Percentiles rank a stretch among this genome's conserved stretches.
These are phyloP conservation scores for Solanum pennellii DNA, from an alignment of 257 asterid species.

Conservation along the genomic window DNA sequence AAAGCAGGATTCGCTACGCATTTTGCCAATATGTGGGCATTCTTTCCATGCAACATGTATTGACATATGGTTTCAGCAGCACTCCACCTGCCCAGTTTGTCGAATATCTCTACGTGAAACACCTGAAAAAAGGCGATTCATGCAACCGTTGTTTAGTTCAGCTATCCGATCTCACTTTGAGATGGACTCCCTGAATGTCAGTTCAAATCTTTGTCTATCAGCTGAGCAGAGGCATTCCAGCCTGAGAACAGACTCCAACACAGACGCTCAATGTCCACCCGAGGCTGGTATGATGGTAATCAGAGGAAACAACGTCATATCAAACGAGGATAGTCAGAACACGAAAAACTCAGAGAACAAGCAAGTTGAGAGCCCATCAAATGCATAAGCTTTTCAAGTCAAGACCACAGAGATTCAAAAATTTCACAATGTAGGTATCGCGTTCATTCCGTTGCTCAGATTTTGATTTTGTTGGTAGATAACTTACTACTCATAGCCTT, in stretches of 20 bases:
- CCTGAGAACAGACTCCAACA: conserved; percentile 12
- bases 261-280: conserved; percentile 4
- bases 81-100: conserved; percentile 79
- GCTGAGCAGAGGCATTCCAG: conserved; percentile 17
- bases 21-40: conserved; percentile 73
- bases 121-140: conserved; percentile 41
- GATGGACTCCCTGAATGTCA: conserved; percentile 17
- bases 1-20: conserved; percentile 47
- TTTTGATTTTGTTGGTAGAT: background rate
- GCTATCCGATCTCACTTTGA: conserved; percentile 42
- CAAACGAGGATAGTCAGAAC: background rate
- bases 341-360: conserved; percentile 10
- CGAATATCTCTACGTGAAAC: conserved; percentile 61
- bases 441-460: background rate
- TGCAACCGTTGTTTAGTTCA: conserved; percentile 70
- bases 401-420: background rate
- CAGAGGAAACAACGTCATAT: conserved; percentile 9
- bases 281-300: conserved; percentile 6
- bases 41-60: conserved; percentile 68
- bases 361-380: conserved; percentile 38
- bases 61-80: conserved; percentile 73
- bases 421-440: background rate
- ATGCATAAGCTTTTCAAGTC: conserved; percentile 1
- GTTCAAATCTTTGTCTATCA: conserved; percentile 25
- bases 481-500: background rate